phyloP scores from a whole-genome alignment of 2,329 filamentous ascomycete species.

The Aspergillus novoparasiticus region DNA sequence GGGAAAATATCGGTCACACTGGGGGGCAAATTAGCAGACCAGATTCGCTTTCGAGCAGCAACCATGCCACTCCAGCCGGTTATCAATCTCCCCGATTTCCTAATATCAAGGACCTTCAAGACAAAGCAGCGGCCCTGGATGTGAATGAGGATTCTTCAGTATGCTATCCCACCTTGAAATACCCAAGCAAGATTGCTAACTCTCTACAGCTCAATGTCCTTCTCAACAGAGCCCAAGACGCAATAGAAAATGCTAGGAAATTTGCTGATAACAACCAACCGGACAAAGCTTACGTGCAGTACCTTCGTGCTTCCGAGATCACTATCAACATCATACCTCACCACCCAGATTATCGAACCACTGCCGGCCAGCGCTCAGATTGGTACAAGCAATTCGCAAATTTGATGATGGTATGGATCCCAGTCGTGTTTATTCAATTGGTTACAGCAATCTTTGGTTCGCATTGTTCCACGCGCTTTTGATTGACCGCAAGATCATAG shows the following conservation, averaged over 20 bases:
- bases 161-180: slow-evolving; percentile 13
- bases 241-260: slow-evolving; percentile 36
- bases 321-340: slow-evolving; percentile 73
- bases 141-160: slow-evolving; percentile 37
- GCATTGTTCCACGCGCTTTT: not conserved
- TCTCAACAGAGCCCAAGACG: slow-evolving; percentile 38
- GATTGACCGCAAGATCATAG: slow-evolving; percentile 23
- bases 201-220: slow-evolving; percentile 36
- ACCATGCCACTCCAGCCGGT: slow-evolving; percentile 16
- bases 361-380: slow-evolving; percentile 58
- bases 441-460: not conserved
- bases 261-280: slow-evolving; percentile 46
- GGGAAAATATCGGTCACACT: slow-evolving; percentile 31
- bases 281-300: slow-evolving; percentile 80
- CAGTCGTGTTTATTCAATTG: not conserved
- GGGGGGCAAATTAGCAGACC: slow-evolving; percentile 27
- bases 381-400: slow-evolving; percentile 54
- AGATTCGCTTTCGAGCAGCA: slow-evolving; percentile 28
- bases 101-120: slow-evolving; percentile 45
- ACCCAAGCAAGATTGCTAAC: slow-evolving; percentile 19
- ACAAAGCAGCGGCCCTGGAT: slow-evolving; percentile 38
- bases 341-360: slow-evolving; percentile 71
- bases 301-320: slow-evolving; percentile 79
- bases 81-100: slow-evolving; percentile 34
- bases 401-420: slow-evolving; percentile 47